These are phyloP conservation scores for Rhodocollybia butyracea DNA, from an alignment of 768 basidiomycete genomes.

Conservation along the genomic window DNA sequence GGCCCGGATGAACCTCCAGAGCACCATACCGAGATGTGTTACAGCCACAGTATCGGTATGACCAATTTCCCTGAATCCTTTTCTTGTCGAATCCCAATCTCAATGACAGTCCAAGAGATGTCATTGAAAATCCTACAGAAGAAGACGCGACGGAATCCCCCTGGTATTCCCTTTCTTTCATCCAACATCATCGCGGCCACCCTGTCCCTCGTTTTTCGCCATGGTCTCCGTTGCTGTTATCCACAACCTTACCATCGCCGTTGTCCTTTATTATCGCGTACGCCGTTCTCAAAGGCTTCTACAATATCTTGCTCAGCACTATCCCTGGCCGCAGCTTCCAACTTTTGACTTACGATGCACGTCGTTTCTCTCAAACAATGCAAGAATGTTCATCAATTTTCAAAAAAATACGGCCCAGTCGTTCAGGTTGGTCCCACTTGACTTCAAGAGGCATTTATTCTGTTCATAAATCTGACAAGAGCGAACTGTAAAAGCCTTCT, in stretches of 20 bases:
- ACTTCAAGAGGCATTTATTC: conserved; percentile 69
- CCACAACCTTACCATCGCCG: conserved; percentile 13
- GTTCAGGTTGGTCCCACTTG: conserved; percentile 73
- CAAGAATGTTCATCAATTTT: conserved; percentile 63
- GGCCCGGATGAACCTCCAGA: too few species aligned
- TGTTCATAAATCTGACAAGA: conserved; percentile 80
- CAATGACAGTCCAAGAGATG: neutral
- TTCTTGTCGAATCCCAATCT: too few species aligned
- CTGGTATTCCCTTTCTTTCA: neutral
- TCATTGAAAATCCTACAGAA: neutral
- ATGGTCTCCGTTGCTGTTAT: conserved; percentile 2
- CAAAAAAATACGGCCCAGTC: conserved; percentile 72
- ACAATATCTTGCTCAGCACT: conserved; percentile 59
- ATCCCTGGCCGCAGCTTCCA: conserved; percentile 69
- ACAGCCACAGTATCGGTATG: too few species aligned
- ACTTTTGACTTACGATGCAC: conserved; percentile 71
- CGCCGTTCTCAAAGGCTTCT: conserved; percentile 30
- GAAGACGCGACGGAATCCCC: neutral
- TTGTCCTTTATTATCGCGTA: conserved; percentile 24
- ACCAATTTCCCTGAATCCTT: too few species aligned
- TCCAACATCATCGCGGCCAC: conserved; percentile 29
- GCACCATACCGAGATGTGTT: too few species aligned
- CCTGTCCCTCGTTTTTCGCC: conserved; percentile 6
- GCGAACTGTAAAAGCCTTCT: conserved; percentile 76
- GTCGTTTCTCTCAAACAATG: conserved; percentile 73